A percentile compares a stretch with the other conserved stretches of the same genome.
These are phyloP conservation scores for Annulohypoxylon bovei DNA, from an alignment of 495 filamentous ascomycete genomes.

Conservation along the genomic window DNA sequence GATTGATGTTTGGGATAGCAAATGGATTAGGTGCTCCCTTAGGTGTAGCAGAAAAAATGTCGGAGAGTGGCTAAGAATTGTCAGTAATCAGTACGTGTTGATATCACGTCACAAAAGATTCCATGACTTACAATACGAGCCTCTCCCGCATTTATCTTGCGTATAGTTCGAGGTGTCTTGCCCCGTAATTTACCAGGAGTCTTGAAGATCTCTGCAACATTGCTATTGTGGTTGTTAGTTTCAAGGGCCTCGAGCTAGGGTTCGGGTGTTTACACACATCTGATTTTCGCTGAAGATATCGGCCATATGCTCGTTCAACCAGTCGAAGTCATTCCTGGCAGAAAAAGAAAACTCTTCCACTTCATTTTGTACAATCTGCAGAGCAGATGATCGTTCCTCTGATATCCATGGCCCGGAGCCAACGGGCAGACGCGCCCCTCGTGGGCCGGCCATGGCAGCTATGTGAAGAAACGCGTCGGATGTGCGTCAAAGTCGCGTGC, in stretches of 20 bases:
- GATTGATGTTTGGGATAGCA: conserved; percentile 44
- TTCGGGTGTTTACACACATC: conserved; percentile 64
- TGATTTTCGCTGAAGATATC: conserved; percentile 89
- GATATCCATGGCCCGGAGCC: conserved; percentile 65
- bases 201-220: conserved; percentile 92
- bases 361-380: conserved; percentile 67
- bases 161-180: conserved; percentile 86
- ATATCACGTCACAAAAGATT: conserved; percentile 3
- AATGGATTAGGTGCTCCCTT: conserved; percentile 59
- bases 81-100: conserved; percentile 27
- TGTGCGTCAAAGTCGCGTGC: conserved; percentile 36
- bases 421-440: conserved; percentile 63
- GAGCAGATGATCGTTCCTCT: conserved; percentile 60
- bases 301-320: conserved; percentile 96
- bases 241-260: not conserved
- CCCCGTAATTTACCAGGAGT: conserved; percentile 94
- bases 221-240: conserved; percentile 64
- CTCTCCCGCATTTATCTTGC: conserved; percentile 73
- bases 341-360: conserved; percentile 89
- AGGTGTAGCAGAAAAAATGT: conserved; percentile 74
- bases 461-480: conserved; percentile 36
- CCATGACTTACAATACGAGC: conserved; percentile 69
- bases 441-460: conserved; percentile 59
- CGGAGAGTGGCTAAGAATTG: conserved; percentile 76
- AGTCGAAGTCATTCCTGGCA: conserved; percentile 89